Percentiles rank a stretch among this genome's conserved stretches.
Conservation (phyloP, 768 basidiomycete species). For the Hericium erinaceus region DNA sequence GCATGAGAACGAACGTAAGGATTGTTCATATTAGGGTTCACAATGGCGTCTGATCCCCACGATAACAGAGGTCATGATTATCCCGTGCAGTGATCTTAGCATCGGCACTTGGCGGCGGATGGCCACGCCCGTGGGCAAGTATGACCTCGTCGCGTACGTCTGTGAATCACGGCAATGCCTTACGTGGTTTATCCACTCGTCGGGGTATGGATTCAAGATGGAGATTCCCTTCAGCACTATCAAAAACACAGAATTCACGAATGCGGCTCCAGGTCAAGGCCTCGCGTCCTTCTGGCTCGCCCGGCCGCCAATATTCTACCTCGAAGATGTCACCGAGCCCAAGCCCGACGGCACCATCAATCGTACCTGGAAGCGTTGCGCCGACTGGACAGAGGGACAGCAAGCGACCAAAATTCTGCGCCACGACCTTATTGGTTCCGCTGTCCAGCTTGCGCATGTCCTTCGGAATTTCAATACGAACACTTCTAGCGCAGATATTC, state of each 20-base stretch:
- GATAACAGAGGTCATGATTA: constrained; percentile 54
- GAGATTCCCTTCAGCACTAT: constrained; percentile 66
- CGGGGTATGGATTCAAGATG: constrained; percentile 76
- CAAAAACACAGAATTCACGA: constrained; percentile 44
- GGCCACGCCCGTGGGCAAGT: constrained; percentile 39
- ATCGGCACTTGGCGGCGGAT: constrained; percentile 78
- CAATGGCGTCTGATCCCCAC: not conserved
- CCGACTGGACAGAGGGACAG: constrained; percentile 69
- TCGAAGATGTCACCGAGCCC: constrained; percentile 37
- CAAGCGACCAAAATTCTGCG: constrained; percentile 56
- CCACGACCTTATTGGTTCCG: constrained; percentile 58
- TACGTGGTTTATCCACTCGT: constrained; percentile 72
- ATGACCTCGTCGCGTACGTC: constrained; percentile 70
- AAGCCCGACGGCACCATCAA: constrained; percentile 22
- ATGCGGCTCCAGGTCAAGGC: constrained; percentile 44
- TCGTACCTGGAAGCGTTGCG: constrained; percentile 52
- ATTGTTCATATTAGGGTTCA: not conserved
- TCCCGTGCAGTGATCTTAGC: constrained; percentile 65
- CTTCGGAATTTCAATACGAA: constrained; percentile 24
- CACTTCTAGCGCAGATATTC: constrained; percentile 7
- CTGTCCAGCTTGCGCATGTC: constrained; percentile 47
- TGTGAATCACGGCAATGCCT: constrained; percentile 58
- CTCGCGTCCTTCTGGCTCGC: constrained; percentile 58
- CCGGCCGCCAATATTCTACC: constrained; percentile 58
- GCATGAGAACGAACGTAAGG: constrained; percentile 70